These are phyloP conservation scores for Taphrina sp. DNA, from an alignment of 1,139 yeast genomes.

Conservation along the genomic window DNA sequence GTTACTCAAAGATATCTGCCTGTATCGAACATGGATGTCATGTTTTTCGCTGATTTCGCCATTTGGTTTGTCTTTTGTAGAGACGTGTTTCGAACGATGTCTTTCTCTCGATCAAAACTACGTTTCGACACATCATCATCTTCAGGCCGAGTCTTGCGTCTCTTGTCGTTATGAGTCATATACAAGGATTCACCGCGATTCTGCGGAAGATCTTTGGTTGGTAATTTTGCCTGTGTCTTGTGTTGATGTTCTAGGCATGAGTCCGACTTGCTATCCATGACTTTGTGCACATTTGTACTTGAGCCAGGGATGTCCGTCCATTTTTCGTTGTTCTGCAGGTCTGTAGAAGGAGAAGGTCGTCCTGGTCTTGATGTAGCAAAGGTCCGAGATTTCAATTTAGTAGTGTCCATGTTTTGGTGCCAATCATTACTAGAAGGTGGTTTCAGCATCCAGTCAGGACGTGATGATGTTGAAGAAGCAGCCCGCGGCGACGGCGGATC, in stretches of 20 bases:
- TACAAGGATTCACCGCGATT: too few species aligned
- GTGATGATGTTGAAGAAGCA: slow-evolving; percentile 4
- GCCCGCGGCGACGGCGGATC: too few species aligned
- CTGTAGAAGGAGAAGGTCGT: too few species aligned
- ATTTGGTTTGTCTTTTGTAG: slow-evolving; percentile 29
- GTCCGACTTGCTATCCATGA: too few species aligned
- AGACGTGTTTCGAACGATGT: slow-evolving; percentile 35
- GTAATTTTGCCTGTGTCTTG: too few species aligned
- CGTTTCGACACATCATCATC: slow-evolving; percentile 36
- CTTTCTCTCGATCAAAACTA: slow-evolving; percentile 38
- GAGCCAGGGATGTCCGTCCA: too few species aligned
- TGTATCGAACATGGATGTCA: slow-evolving; percentile 37
- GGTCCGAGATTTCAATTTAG: slow-evolving; percentile 36
- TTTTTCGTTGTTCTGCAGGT: too few species aligned
- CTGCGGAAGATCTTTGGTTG: too few species aligned
- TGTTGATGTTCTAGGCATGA: too few species aligned
- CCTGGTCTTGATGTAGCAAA: slow-evolving; percentile 26
- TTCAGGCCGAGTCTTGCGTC: slow-evolving; percentile 24
- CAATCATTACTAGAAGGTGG: slow-evolving; percentile 38
- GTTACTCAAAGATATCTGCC: slow-evolving; percentile 36
- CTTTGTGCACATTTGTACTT: too few species aligned
- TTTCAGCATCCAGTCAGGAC: slow-evolving; percentile 38
- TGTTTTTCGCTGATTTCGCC: slow-evolving; percentile 33
- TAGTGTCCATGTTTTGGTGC: slow-evolving; percentile 30
- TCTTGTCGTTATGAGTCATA: slow-evolving; percentile 34